Evolutionary conservation across 1,284 basidiomycete species (phyloP), one percentile per base, ranked within the genome.

Genomic region (Coniferiporia weirii): DNA sequence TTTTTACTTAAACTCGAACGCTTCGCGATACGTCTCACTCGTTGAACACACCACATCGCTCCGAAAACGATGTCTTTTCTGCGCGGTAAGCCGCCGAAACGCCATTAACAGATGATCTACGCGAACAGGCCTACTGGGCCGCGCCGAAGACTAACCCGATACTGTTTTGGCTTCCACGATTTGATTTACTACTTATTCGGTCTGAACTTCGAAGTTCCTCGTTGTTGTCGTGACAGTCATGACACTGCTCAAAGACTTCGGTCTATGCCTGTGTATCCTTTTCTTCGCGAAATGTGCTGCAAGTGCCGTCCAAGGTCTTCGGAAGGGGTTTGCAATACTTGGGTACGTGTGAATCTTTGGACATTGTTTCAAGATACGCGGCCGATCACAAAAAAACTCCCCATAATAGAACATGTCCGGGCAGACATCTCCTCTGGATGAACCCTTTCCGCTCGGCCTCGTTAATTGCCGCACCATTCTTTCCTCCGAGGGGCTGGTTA

Each of bases 401-500:
- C 38, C 13, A 19, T 10, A 43, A 36, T 43, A 59, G 57, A 17
- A n/a, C 20, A 13, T 59, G 57, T 59, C 57, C 57, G 6, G 57
- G 57, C 8, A 46, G 27, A 15, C 44, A 59, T 49, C 34, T 27
- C 20, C 50, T 59, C 15, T 54, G 45, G 51, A 40, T 54, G 44
- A 40, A 54, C 32, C 57, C 57, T 10, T 59, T 59, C 44, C 51
- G 49, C 20, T 35, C 52, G 12, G 6, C 38, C 7, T 19, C 57
- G 35, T 17, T 59, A 1, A 34, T 55, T 1, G 17, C 50, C 17
- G 58, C 46, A 3, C 44, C 53, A 19, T 34, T 49, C 27, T 59
- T 59, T 35, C 58, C 52, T 22, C 58, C 58, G 15, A 27, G 52
- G 10, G 58, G 58, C 13, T 59, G 58, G 58, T 17, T 59, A 27